Base-by-base conservation (phyloP, 2,329 filamentous ascomycete species). In the Acrocalymma vagum region DNA sequence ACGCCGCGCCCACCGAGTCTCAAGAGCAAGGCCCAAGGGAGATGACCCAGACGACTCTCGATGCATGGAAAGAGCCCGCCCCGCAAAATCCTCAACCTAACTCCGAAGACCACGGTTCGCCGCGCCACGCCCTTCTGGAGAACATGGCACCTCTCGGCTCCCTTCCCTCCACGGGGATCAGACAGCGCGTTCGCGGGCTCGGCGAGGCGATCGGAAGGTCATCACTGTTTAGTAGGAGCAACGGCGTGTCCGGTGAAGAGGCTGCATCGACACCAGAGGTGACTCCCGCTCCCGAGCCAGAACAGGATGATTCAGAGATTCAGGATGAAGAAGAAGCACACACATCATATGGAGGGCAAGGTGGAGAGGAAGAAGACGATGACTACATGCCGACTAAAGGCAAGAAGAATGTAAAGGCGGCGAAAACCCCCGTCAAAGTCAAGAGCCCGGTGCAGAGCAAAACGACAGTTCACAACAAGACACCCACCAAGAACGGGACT, bases 81-180 rank as follows among this genome's bases (percentile, higher is more conserved):
- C 60, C 80, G 30, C 76, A 78, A 42, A 63, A 69, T 31, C 76
- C 78, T 30, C 74, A 74, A 30, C 78, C 91, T 9, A 93, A 87
- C 65, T 95, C 86, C 64, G 84, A 89, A 74, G 90, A 95, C 55
- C 77, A 81, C 65, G 88, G 87, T 29, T 79, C 94, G 55, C 77
- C 86, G 59, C 79, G 86, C 32, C 83, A 84, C 67, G 88, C 88
- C 51, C 88, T 95, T 13, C 76, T 95, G 43, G 86, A 89, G 69
- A 86, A 86, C 59, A 95, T 95, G 91, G 85, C 85, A 37, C 86
- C 91, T 17, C 74, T 96, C 40, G 91, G 91, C 26, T 80, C 84
- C 38, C 77, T 85, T 55, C 91, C 91, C 9, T 79, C 78, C 15
- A 72, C 79, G 31, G 80, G 83, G 63, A 75, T 84, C 52, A 83